These are phyloP conservation scores for Cinchona pubescens DNA, from an alignment of 257 asterid genomes.

Conservation along the genomic window DNA sequence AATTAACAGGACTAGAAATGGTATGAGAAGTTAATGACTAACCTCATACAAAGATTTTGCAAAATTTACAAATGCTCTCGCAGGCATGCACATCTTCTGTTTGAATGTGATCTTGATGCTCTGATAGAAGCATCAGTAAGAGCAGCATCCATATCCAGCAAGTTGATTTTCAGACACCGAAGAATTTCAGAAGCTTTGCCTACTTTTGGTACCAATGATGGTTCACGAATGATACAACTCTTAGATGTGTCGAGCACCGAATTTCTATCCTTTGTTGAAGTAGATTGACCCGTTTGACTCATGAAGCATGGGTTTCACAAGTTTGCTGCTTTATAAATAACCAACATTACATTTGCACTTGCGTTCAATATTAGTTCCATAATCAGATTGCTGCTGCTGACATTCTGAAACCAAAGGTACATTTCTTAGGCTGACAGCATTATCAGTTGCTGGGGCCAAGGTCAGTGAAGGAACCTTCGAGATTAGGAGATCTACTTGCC, in stretches of 20 bases:
- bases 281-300: slow-evolving; percentile 36
- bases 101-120: slow-evolving; percentile 57
- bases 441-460: slow-evolving; percentile 31
- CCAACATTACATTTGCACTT: slow-evolving; percentile 22
- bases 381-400: slow-evolving; percentile 24
- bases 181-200: slow-evolving; percentile 68
- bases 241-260: slow-evolving; percentile 37
- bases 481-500: slow-evolving; percentile 36
- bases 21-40: slow-evolving; percentile 22
- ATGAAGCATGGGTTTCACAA: slow-evolving; percentile 27
- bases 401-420: slow-evolving; percentile 28
- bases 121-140: slow-evolving; percentile 73
- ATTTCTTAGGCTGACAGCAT: slow-evolving; percentile 29
- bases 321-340: slow-evolving; percentile 29
- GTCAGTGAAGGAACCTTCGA: slow-evolving; percentile 46
- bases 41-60: slow-evolving; percentile 77
- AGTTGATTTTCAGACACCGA: slow-evolving; percentile 56
- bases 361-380: slow-evolving; percentile 27
- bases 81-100: slow-evolving; percentile 71
- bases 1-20: background rate
- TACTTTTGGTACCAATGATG: slow-evolving; percentile 54
- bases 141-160: slow-evolving; percentile 93
- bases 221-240: slow-evolving; percentile 49
- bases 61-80: slow-evolving; percentile 76
- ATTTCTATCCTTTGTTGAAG: slow-evolving; percentile 36